These are phyloP conservation scores for Lactifluus subvellereus DNA, from an alignment of 768 basidiomycete species.

Conservation along the genomic window DNA sequence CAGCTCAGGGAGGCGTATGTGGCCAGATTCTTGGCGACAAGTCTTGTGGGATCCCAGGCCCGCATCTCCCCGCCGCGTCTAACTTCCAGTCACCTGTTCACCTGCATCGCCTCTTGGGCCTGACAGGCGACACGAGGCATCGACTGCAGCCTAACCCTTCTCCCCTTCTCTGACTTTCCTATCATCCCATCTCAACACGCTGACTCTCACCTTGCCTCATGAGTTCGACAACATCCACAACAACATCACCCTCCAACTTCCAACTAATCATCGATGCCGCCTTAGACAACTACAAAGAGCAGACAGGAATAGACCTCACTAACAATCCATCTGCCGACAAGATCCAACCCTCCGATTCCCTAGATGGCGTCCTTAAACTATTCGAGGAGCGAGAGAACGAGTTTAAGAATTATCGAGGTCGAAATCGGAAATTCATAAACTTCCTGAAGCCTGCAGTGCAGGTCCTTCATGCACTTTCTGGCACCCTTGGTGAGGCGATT, in stretches of 20 bases:
- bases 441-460: slow-evolving; percentile 2
- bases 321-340: neutral
- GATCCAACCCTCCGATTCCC: neutral
- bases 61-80: no score
- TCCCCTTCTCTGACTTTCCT: neutral
- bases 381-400: slow-evolving; percentile 1
- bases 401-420: slow-evolving; percentile 7
- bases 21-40: no score
- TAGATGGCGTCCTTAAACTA: neutral
- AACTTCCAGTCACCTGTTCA: no score
- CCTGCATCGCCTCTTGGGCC: neutral
- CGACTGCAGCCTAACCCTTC: neutral
- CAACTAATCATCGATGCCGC: neutral
- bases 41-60: no score
- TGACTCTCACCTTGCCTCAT: neutral
- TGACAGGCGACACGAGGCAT: neutral
- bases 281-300: neutral
- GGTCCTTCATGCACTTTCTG: slow-evolving; percentile 2
- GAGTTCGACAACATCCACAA: neutral
- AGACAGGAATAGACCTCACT: slow-evolving; percentile 9
- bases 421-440: slow-evolving; percentile 8
- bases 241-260: neutral
- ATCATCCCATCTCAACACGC: no score
- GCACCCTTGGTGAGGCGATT: neutral
- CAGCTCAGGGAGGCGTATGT: no score